These are phyloP conservation scores for Bipolaris sorokiniana DNA, from an alignment of 2,329 filamentous ascomycete genomes.

Conservation along the genomic window DNA sequence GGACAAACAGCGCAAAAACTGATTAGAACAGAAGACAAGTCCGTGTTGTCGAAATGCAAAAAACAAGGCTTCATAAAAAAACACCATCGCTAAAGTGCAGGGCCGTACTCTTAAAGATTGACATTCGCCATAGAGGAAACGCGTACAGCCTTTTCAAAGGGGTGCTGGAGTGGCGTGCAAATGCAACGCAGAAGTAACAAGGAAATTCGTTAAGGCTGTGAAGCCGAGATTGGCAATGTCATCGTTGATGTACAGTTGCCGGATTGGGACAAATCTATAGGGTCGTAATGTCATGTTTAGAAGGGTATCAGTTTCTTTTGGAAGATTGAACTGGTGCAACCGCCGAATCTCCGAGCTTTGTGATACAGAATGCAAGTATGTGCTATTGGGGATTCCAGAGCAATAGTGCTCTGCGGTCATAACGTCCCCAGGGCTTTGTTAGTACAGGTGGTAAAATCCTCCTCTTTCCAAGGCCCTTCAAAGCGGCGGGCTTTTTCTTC, in stretches of 20 bases:
- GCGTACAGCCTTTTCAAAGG: constrained; percentile 1
- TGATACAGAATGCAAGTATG: constrained; percentile 27
- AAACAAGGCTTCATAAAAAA: constrained; percentile 10
- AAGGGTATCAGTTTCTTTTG: constrained; percentile 46
- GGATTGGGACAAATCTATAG: constrained; percentile 37
- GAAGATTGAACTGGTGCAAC: constrained; percentile 27
- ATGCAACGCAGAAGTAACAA: constrained; percentile 16
- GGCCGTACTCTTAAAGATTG: constrained; percentile 4
- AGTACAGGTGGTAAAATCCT: constrained; percentile 24
- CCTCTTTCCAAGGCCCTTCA: constrained; percentile 17
- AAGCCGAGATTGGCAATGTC: constrained; percentile 20
- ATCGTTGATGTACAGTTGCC: constrained; percentile 15
- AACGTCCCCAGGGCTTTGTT: constrained; percentile 36
- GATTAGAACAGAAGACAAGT: constrained; percentile 10
- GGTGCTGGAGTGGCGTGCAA: constrained; percentile 7
- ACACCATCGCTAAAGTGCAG: constrained; percentile 12
- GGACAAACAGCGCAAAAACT: constrained; percentile 2
- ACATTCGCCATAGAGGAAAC: constrained; percentile 5
- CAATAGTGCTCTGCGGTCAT: constrained; percentile 33
- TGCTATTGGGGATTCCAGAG: constrained; percentile 25
- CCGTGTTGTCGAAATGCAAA: neutral
- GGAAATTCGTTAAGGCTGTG: constrained; percentile 36
- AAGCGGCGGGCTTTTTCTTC: constrained; percentile 34
- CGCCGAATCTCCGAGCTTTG: constrained; percentile 22
- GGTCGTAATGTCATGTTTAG: constrained; percentile 47